Evolutionary conservation across 306 rosid species (phyloP), one percentile per base, ranked within the genome.

Genomic region (Acacia confusa): DNA sequence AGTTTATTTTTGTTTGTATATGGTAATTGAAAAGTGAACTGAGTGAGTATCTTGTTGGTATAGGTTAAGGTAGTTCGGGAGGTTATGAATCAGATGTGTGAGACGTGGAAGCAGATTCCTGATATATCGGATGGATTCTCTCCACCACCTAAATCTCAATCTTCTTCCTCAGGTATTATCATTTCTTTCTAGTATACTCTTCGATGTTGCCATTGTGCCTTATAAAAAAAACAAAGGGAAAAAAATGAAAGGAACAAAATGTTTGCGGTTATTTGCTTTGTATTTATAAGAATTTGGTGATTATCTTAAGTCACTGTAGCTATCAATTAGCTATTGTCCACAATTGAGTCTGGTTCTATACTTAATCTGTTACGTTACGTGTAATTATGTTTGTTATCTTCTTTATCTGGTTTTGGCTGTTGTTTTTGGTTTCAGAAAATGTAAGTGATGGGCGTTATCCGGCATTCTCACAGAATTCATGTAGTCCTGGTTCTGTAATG

Each of bases 1-100:
- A 10, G 75, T 22, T 41, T 74, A 17, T 81, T 82, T 71, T 77
- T 38, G 32, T 40, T 85, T 73, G 55, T 78, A 78, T 65, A 67
- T 43, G 63, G 72, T 63, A 48, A 67, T 17, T 77, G 87, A 78
- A 76, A 36, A 81, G 68, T 72, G 72, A 44, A 72, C 41, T 57
- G 53, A 79, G 76, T 36, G 78, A 52, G 15, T 34, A 19, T 77
- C 63, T 22, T 79, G 25, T 64, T 70, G 66, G 64, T 82, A 74
- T 79, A 96, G 99, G 98, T 96, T 43, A 96, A 96, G 87, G 79
- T 80, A 32, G 97, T 92, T 61, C 88, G 99, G 50, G 97, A 93
- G 88, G 94, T 90, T 68, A 96, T 96, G 97, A 92, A 80, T 88
- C 94, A 93, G 83, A 87, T 91, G 98, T 52, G 90, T 86, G 98